Evolutionary conservation across 495 filamentous ascomycete genomes (phyloP), one percentile per base, ranked within the genome.

Genomic region (Penicillium flavigenum): DNA sequence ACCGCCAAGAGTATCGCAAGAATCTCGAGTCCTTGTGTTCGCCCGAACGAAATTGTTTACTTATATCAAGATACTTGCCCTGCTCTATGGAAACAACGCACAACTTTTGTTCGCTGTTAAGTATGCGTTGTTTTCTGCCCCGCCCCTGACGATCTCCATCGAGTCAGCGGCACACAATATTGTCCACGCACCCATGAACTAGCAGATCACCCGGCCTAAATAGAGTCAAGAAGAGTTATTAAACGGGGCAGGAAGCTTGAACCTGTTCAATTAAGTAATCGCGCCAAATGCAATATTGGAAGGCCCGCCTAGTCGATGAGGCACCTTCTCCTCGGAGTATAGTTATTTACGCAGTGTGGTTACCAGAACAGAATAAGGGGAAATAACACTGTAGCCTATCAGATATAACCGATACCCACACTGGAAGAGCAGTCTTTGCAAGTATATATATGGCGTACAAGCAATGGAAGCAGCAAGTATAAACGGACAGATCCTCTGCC

Each of bases 81-180:
- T 22, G 17, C 31, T 29, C 11, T 19, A 47, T 19, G 45, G 26
- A 17, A 19, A 31, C 14, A 31, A 43, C 41, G 22, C 41, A 11
- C 11, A 5, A 12, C 17, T 3, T 10, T 24, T 44, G 17, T 46
- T 10, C n/a, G 27, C 26, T 31, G 6, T 24, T 16, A 11, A 20
- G 5, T 44, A 53, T 53, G 51, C 39, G 51, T n/a, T 32, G 39
- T 53, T 53, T 53, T 53, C 20, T 17, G 46, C 20, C 36, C 56
- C 56, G 22, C 22, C 22, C 56, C 56, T 58, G 56, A 52, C 56
- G 56, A 58, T 58, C 55, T 14, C n/a, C 32, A 14, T 20, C 36
- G 22, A 22, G 12, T n/a, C 24, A 41, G 4, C 29, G 9, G 6
- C n/a, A 38, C 14, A 38, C 34, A 16, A 31, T 29, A 29, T 29